phyloP scores from a whole-genome alignment of 441 rosid genomes.

The Populus hybrid region DNA sequence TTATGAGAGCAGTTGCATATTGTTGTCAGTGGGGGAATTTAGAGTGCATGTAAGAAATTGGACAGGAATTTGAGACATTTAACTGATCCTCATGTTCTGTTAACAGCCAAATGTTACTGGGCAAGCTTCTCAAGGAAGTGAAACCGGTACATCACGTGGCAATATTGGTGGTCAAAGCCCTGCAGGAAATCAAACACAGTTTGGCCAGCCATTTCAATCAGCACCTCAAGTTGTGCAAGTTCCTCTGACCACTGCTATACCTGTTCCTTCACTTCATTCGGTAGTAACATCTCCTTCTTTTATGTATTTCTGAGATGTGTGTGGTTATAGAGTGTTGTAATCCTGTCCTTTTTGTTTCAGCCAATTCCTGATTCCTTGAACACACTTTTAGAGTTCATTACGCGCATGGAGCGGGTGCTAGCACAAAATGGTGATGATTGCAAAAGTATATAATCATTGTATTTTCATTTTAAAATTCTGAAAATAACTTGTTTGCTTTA shows the following conservation, averaged over 20 bases:
- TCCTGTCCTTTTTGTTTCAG: conserved; percentile 42
- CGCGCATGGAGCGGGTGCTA: conserved; percentile 65
- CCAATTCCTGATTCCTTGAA: conserved; percentile 83
- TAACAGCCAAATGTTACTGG: conserved; percentile 48
- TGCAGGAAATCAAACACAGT: conserved; percentile 46
- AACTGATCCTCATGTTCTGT: conserved; percentile 4
- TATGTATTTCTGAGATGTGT: conserved; percentile 7
- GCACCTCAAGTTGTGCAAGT: conserved; percentile 64
- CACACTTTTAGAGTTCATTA: conserved; percentile 74
- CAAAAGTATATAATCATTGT: conserved; percentile 8
- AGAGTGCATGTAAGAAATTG: background rate
- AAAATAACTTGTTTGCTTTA: conserved; percentile 26
- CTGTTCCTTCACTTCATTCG: conserved; percentile 65
- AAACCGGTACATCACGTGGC: conserved; percentile 37
- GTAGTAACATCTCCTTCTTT: conserved; percentile 31
- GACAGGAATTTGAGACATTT: background rate
- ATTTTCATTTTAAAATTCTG: conserved; percentile 18
- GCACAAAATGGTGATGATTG: conserved; percentile 60
- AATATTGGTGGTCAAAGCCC: conserved; percentile 47
- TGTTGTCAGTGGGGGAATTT: background rate
- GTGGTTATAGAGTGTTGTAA: background rate
- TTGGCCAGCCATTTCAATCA: conserved; percentile 52
- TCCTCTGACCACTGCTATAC: conserved; percentile 55
- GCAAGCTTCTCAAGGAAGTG: conserved; percentile 55
- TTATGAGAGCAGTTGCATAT: background rate